These are phyloP conservation scores for Lolium multiflorum DNA, from an alignment of 176 grass and related monocot genomes.

Conservation along the genomic window DNA sequence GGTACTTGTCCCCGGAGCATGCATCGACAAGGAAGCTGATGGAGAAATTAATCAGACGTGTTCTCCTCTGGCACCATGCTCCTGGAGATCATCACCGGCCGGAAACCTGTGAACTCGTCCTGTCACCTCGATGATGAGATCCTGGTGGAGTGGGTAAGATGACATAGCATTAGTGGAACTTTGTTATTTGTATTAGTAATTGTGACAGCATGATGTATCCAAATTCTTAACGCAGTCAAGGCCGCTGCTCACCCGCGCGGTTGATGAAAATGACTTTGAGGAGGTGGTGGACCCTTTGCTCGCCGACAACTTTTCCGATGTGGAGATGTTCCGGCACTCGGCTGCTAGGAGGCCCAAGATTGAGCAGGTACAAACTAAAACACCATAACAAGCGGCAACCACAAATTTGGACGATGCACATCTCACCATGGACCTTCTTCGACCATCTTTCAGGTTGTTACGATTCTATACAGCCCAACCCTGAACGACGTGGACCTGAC, in stretches of 20 bases:
- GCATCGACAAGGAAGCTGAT: too few relatives aligned
- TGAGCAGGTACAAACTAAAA: slow-evolving; percentile 59
- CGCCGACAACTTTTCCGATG: slow-evolving; percentile 55
- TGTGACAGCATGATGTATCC: neutral
- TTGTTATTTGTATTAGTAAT: neutral
- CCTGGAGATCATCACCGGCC: slow-evolving; percentile 86
- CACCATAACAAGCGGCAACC: neutral
- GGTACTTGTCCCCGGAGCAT: slow-evolving; percentile 92
- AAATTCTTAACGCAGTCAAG: slow-evolving; percentile 55
- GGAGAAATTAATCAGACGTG: slow-evolving; percentile 87
- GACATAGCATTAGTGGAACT: neutral
- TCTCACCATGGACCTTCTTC: neutral
- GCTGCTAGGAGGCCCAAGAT: slow-evolving; percentile 77
- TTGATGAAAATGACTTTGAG: slow-evolving; percentile 74
- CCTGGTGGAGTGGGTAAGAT: slow-evolving; percentile 94
- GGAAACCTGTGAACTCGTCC: slow-evolving; percentile 77
- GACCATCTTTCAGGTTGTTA: slow-evolving; percentile 64
- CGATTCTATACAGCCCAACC: slow-evolving; percentile 70
- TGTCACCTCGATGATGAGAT: slow-evolving; percentile 78
- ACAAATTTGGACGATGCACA: neutral
- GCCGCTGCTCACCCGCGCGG: slow-evolving; percentile 56
- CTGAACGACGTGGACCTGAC: slow-evolving; percentile 74
- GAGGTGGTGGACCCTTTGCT: slow-evolving; percentile 69
- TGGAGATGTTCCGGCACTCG: slow-evolving; percentile 89
- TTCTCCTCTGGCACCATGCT: slow-evolving; percentile 95